phyloP scores from a whole-genome alignment of 768 basidiomycete species.

The Pleurotus djamor region DNA sequence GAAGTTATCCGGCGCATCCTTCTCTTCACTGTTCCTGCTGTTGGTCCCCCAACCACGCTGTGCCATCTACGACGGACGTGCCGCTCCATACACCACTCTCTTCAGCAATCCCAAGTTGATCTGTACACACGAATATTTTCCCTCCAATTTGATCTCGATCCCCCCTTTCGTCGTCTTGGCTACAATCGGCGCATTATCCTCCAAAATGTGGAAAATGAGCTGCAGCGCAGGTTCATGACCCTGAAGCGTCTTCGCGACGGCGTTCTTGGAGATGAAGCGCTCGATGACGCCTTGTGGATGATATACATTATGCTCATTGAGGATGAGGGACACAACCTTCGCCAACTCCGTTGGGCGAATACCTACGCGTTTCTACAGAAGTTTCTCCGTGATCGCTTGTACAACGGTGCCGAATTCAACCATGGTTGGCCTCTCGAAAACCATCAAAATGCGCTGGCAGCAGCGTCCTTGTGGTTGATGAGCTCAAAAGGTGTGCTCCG shows the following conservation, averaged over 20 bases:
- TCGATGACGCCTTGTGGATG: slow-evolving; percentile 47
- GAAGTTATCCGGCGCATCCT: slow-evolving; percentile 32
- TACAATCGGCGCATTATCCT: slow-evolving; percentile 14
- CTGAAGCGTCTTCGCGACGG: slow-evolving; percentile 43
- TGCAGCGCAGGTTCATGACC: slow-evolving; percentile 39
- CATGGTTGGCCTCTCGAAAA: slow-evolving; percentile 49
- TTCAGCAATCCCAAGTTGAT: slow-evolving; percentile 22
- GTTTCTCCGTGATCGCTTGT: slow-evolving; percentile 37
- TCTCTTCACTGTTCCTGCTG: slow-evolving; percentile 24
- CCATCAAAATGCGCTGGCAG: slow-evolving; percentile 40
- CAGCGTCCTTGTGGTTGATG: slow-evolving; percentile 47
- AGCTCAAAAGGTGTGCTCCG: slow-evolving; percentile 32
- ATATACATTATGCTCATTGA: slow-evolving; percentile 54
- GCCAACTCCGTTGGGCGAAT: slow-evolving; percentile 42
- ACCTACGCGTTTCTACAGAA: slow-evolving; percentile 35
- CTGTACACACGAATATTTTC: slow-evolving; percentile 38
- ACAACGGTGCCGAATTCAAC: slow-evolving; percentile 32
- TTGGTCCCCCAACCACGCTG: slow-evolving; percentile 30
- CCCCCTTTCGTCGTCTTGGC: slow-evolving; percentile 36
- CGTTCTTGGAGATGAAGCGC: slow-evolving; percentile 27
- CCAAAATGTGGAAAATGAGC: slow-evolving; percentile 38
- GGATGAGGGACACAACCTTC: slow-evolving; percentile 50
- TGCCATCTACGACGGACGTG: slow-evolving; percentile 28
- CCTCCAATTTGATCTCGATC: slow-evolving; percentile 46
- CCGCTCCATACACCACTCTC: slow-evolving; percentile 23